Percentiles rank a stretch among this genome's conserved stretches.
phyloP scores from a whole-genome alignment of 768 basidiomycete genomes.

The Naganishia randhawae region DNA sequence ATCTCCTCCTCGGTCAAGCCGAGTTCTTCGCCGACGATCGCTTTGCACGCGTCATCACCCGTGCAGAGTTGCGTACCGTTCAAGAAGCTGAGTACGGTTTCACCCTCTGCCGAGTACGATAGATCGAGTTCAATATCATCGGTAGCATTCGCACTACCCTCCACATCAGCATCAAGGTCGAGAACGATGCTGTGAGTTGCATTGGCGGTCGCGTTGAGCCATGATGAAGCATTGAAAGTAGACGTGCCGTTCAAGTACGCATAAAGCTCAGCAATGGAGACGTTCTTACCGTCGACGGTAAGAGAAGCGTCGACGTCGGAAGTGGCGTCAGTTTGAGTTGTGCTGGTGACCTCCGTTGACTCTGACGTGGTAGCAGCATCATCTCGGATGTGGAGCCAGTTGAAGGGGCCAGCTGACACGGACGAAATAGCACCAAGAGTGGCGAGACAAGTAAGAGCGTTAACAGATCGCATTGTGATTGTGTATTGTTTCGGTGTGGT shows the following conservation, averaged over 20 bases:
- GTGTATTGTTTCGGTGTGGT: neutral
- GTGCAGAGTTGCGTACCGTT: constrained; percentile 19
- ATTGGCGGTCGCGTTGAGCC: constrained; percentile 19
- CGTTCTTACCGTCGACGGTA: constrained; percentile 18
- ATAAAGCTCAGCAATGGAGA: constrained; percentile 5
- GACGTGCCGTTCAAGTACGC: constrained; percentile 19
- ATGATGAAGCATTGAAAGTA: constrained; percentile 3
- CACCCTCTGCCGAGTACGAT: constrained; percentile 10
- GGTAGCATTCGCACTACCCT: neutral
- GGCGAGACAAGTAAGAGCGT: constrained; percentile 21
- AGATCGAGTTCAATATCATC: constrained; percentile 15
- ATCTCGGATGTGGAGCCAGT: constrained; percentile 18
- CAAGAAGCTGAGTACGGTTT: constrained; percentile 8
- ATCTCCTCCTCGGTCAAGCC: constrained; percentile 13
- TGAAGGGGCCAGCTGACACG: constrained; percentile 11
- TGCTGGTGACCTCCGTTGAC: neutral
- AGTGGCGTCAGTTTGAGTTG: neutral
- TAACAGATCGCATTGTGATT: constrained; percentile 18
- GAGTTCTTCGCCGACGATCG: constrained; percentile 16
- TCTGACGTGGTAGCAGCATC: neutral
- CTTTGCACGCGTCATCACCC: neutral
- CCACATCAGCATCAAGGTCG: neutral
- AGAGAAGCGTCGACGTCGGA: neutral
- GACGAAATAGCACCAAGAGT: constrained; percentile 19
- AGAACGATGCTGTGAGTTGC: constrained; percentile 16